Conservation (phyloP, 2,329 filamentous ascomycete species). For the Phialophora macrospora region DNA sequence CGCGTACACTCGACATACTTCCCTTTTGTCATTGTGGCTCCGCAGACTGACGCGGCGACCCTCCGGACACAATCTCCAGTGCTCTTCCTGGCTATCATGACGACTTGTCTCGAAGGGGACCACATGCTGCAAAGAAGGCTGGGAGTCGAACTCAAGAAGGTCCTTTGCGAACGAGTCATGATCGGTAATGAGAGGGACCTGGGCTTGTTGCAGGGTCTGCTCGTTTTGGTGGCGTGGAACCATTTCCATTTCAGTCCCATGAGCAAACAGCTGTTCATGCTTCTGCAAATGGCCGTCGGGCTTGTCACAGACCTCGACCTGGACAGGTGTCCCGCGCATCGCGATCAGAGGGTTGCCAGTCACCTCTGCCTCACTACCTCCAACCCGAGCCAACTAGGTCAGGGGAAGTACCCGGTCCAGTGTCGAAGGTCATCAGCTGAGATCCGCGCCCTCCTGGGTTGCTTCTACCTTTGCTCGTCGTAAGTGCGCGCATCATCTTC, state of each 20-base stretch:
- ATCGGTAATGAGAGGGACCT: slow-evolving; percentile 18
- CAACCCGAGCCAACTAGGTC: neutral
- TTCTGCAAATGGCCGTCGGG: slow-evolving; percentile 18
- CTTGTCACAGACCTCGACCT: slow-evolving; percentile 26
- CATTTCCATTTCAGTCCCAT: slow-evolving; percentile 23
- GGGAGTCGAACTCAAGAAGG: slow-evolving; percentile 14
- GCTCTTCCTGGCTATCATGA: slow-evolving; percentile 18
- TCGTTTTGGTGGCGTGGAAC: slow-evolving; percentile 17
- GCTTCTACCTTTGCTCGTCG: slow-evolving; percentile 23
- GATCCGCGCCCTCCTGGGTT: slow-evolving; percentile 20
- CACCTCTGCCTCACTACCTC: slow-evolving; percentile 1
- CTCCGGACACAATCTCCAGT: slow-evolving; percentile 8
- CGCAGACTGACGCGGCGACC: slow-evolving; percentile 14
- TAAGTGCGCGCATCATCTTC: slow-evolving; percentile 1
- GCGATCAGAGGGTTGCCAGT: slow-evolving; percentile 23
- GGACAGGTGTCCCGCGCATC: slow-evolving; percentile 23
- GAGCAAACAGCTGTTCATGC: slow-evolving; percentile 20
- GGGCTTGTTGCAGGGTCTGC: slow-evolving; percentile 21
- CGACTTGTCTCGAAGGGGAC: slow-evolving; percentile 19
- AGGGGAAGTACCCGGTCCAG: slow-evolving; percentile 12
- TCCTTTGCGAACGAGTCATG: slow-evolving; percentile 10
- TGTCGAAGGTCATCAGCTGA: slow-evolving; percentile 14
- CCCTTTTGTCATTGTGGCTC: slow-evolving; percentile 21
- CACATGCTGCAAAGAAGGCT: slow-evolving; percentile 15
- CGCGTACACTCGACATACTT: slow-evolving; percentile 15